Base-by-base conservation (phyloP, 2,329 filamentous ascomycete species). In the Ophiobolus disseminans region DNA sequence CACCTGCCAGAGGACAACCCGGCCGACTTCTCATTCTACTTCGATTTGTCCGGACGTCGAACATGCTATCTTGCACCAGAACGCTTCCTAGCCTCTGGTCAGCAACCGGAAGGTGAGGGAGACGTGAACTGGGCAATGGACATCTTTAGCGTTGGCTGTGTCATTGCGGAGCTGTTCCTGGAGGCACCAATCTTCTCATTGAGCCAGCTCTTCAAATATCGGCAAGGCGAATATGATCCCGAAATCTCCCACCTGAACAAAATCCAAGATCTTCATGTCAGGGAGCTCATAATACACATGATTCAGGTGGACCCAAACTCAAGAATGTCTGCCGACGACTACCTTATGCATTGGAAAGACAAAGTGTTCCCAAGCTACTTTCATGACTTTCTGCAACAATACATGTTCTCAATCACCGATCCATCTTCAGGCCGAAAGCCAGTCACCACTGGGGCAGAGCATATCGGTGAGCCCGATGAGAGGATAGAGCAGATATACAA, bases 161-260 rank as follows among this genome's bases (percentile, higher is more conserved):
- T 97, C 30, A 96, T 99, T 64, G 94, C 94, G 1, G 94, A 99
- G 72, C 81, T 99, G 28, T 97, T 99, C 60, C 83, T 97, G 5
- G 94, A 99, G 75, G 84, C 91, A 0, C 92, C 95, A 7, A 93
- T 97, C n/a, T 97, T 99, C 74, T 96, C 86, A n/a, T 81, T 99
- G 9, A 96, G 91, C 62, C 93, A 97, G 72, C 83, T 99, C 43
- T 97, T 93, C 78, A 93, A 92, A 68, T 99, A 97, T 68, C 87
- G 91, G 31, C 87, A 90, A 55, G 89, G 91, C 58, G 92, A 99
- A 67, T 97, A 96, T 69, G 91, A 96, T 63, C 93, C 93, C 0
- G 85, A 86, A 41, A 86, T 89, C 37, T 86, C 88, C 5, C 87
- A 94, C 61, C 76, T 99, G 32, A 87, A 84, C 70, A 90, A 91